Evolutionary conservation across 148 eudicot species (phyloP).

Genomic region (Silene latifolia): DNA sequence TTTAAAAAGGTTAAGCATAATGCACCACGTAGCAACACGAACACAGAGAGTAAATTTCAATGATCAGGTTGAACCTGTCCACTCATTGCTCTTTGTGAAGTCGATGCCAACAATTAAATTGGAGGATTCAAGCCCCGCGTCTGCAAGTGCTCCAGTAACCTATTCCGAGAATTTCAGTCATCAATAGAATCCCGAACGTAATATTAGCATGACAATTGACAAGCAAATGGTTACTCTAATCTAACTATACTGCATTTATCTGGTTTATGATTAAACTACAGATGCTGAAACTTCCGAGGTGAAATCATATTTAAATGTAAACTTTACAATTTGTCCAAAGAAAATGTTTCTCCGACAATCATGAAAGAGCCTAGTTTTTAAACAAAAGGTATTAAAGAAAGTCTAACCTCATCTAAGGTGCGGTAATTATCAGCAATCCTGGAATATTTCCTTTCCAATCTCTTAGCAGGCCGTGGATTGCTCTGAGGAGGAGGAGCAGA

Average conservation of each 20-base stretch:
- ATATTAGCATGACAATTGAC: neutral
- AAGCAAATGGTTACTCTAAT: slow-evolving; percentile 1
- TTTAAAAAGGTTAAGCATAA: slow-evolving; percentile 6
- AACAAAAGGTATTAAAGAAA: neutral
- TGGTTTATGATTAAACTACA: neutral
- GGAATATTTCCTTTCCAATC: slow-evolving; percentile 68
- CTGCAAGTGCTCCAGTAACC: slow-evolving; percentile 93
- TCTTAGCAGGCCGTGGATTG: slow-evolving; percentile 42
- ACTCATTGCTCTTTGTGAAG: slow-evolving; percentile 99
- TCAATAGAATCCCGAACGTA: neutral
- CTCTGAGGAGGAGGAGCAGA: slow-evolving; percentile 19
- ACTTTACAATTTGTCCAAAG: no score
- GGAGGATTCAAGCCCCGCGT: slow-evolving; percentile 93
- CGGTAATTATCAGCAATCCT: slow-evolving; percentile 83
- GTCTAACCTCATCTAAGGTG: slow-evolving; percentile 79
- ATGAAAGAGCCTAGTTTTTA: neutral
- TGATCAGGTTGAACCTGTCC: slow-evolving; percentile 71
- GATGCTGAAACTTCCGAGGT: no score
- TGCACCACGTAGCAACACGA: slow-evolving; percentile 18
- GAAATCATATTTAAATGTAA: no score
- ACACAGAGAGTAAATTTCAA: neutral
- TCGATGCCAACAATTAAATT: slow-evolving; percentile 95
- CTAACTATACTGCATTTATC: no score
- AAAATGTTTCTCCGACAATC: neutral
- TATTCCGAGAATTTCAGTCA: slow-evolving; percentile 26